These are phyloP conservation scores for Chaetomiaceae sp. DNA, from an alignment of 2,329 filamentous ascomycete genomes.

Conservation along the genomic window DNA sequence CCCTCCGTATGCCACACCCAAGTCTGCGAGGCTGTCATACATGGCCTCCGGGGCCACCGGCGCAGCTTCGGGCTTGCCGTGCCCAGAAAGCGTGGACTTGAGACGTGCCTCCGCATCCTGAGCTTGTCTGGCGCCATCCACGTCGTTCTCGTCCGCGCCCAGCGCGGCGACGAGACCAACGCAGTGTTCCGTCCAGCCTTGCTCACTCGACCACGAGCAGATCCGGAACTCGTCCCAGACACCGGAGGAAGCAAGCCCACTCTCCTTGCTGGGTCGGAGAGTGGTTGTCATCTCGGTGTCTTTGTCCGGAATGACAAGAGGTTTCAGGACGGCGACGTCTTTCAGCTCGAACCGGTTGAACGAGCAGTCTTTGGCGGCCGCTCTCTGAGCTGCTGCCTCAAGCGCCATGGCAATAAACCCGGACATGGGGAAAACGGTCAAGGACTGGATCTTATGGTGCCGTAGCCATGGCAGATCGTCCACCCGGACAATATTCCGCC, in stretches of 20 bases:
- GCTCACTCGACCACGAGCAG: conserved; percentile 44
- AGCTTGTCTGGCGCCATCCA: conserved; percentile 33
- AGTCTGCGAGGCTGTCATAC: conserved; percentile 40
- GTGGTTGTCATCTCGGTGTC: conserved; percentile 46
- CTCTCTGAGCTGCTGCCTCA: conserved; percentile 39
- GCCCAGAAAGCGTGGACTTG: conserved; percentile 26
- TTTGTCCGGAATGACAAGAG: conserved; percentile 42
- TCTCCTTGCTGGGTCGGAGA: conserved; percentile 37
- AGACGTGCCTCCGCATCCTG: conserved; percentile 28
- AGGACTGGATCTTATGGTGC: conserved; percentile 52
- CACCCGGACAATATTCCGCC: conserved; percentile 42
- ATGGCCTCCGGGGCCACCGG: conserved; percentile 32
- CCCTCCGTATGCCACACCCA: conserved; percentile 45
- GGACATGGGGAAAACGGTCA: conserved; percentile 49
- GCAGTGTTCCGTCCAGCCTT: conserved; percentile 55
- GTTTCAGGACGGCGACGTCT: conserved; percentile 40
- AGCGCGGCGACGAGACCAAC: conserved; percentile 43
- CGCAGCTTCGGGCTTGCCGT: conserved; percentile 26
- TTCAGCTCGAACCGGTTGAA: conserved; percentile 41
- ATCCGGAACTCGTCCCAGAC: conserved; percentile 52
- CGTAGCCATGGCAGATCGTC: conserved; percentile 51
- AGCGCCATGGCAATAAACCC: conserved; percentile 48
- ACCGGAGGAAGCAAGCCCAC: conserved; percentile 32
- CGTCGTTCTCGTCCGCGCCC: conserved; percentile 33
- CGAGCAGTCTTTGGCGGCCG: conserved; percentile 21